Percentiles rank a stretch among this genome's conserved stretches.
phyloP scores from a whole-genome alignment of 2,329 filamentous ascomycete genomes.

The Botrytis cinerea region DNA sequence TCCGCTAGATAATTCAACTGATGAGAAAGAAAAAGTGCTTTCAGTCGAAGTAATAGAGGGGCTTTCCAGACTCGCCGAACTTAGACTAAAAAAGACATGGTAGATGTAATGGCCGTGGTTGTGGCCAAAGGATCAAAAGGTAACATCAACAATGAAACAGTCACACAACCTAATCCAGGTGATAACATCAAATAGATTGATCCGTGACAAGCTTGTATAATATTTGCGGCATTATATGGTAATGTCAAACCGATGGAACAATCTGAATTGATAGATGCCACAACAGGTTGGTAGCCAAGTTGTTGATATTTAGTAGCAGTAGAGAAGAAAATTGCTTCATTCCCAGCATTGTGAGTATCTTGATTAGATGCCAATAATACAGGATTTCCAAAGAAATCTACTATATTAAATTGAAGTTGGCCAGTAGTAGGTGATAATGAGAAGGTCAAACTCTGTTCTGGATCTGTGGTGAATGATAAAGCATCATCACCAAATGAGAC shows the following conservation, averaged over 20 bases:
- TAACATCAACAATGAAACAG: conserved; percentile 13
- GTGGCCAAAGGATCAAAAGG: conserved; percentile 14
- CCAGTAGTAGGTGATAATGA: conserved; percentile 23
- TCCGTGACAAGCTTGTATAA: conserved; percentile 21
- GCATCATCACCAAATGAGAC: conserved; percentile 27
- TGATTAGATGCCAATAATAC: conserved; percentile 29
- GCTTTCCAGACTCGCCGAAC: conserved; percentile 21
- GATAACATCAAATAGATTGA: conserved; percentile 14
- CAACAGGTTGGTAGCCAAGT: conserved; percentile 26
- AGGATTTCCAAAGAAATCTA: conserved; percentile 24
- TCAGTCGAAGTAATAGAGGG: conserved; percentile 5
- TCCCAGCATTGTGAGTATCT: conserved; percentile 27
- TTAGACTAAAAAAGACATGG: conserved; percentile 25
- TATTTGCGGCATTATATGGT: conserved; percentile 27
- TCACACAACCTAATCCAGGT: background rate
- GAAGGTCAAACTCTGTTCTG: conserved; percentile 25
- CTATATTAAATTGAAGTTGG: conserved; percentile 29
- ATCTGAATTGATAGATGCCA: conserved; percentile 26
- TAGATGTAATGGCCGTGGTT: background rate
- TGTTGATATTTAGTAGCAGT: conserved; percentile 18
- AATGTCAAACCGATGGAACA: conserved; percentile 26
- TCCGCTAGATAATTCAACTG: conserved; percentile 18
- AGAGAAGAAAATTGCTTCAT: conserved; percentile 30
- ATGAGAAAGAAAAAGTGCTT: background rate
- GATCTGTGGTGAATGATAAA: conserved; percentile 25